phyloP scores from a whole-genome alignment of 23 red algal species.

The Gracilariopsis chorda region DNA sequence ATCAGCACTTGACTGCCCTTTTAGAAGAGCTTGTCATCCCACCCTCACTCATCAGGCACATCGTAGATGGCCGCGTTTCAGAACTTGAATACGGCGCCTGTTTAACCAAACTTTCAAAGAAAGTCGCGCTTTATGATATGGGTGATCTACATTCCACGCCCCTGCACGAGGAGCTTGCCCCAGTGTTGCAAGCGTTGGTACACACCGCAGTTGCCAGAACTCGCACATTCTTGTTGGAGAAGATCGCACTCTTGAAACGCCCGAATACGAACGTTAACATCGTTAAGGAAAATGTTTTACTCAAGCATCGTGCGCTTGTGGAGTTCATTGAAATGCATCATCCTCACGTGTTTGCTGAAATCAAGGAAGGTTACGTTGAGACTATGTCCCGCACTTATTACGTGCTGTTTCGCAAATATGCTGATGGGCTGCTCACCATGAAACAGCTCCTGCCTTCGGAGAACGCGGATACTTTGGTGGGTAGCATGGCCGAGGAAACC shows the following conservation, averaged over 20 bases:
- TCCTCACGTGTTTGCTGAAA: constrained; percentile 54
- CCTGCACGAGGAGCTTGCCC: constrained; percentile 62
- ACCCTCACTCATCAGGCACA: constrained; percentile 44
- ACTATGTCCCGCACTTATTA: constrained; percentile 73
- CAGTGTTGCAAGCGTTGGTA: constrained; percentile 50
- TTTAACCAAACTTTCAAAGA: constrained; percentile 70
- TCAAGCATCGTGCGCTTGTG: constrained; percentile 73
- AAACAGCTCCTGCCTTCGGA: constrained; percentile 53
- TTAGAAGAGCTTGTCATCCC: constrained; percentile 64
- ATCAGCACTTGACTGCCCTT: constrained; percentile 56
- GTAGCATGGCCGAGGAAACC: constrained; percentile 31
- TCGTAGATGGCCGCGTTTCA: constrained; percentile 75
- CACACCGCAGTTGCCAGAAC: constrained; percentile 59
- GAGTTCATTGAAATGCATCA: constrained; percentile 84
- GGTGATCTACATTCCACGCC: constrained; percentile 64
- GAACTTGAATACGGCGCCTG: constrained; percentile 52
- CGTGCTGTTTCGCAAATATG: constrained; percentile 81
- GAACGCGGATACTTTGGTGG: constrained; percentile 57
- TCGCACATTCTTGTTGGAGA: constrained; percentile 67
- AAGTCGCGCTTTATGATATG: constrained; percentile 71
- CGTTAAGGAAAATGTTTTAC: constrained; percentile 90
- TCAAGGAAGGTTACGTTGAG: constrained; percentile 64
- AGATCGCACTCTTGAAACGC: constrained; percentile 72
- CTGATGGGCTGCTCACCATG: constrained; percentile 67
- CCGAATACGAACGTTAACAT: constrained; percentile 99